Base-by-base conservation (phyloP, 108 stramenopile species). In the Parmales sp. region DNA sequence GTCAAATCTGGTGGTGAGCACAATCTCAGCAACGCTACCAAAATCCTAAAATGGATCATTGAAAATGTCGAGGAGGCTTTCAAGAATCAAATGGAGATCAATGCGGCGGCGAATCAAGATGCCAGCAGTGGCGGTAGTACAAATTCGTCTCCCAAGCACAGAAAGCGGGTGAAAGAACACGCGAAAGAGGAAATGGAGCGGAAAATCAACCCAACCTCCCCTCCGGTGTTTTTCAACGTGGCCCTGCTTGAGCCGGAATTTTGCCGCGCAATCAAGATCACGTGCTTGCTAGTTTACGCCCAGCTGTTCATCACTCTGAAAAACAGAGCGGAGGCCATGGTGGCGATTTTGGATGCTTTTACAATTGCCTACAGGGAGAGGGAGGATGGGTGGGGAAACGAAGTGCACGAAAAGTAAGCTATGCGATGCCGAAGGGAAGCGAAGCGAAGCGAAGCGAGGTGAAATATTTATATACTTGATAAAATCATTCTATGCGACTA, bases 271-370 rank as follows among this genome's bases (percentile, higher is more conserved):
- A 13, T 60, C 3, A 20, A 16, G 20, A 34, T 60, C 3, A 16
- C 20, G 5, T 60, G 54, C 54, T 34, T 60, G 31, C 28, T 60
- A 20, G 54, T 60, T 11, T 60, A 60, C 54, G 20, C n/a, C 16
- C 54, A 60, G 20, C 29, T 60, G 54, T 34, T 60, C 31, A 34
- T 60, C 8, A 60, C 29, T 34, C 54, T 60, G 26, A 34, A 34
- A 28, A 60, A 60, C 31, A 60, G 54, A 34, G 54, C 54, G 2
- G 54, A 60, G 3, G 54, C 31, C 26, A 60, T 60, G 54, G 54
- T 60, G 29, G 20, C 31, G 11, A 3, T 60, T 11, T 34, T 60
- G 29, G 54, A 60, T 34, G 29, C 31, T 34, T 60, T 60, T 16
- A 13, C 28, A 4, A 34, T 34, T 34, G n/a, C n/a, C n/a, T n/a